These are phyloP conservation scores for Blastobotrys elegans DNA, from an alignment of 1,139 yeast species.

Conservation along the genomic window DNA sequence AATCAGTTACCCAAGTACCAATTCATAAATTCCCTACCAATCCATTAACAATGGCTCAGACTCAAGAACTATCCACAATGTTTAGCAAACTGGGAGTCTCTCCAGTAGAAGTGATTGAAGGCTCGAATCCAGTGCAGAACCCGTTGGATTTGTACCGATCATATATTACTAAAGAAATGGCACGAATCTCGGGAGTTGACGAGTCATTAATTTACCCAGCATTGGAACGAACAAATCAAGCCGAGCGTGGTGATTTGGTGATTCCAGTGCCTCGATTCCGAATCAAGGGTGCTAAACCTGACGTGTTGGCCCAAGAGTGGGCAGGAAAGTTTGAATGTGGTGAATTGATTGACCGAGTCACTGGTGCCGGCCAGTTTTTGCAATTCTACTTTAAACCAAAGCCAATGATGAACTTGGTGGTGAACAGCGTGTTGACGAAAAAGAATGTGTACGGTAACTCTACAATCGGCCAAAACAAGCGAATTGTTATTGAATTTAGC, in stretches of 20 bases:
- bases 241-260: constrained; percentile 89
- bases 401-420: constrained; percentile 60
- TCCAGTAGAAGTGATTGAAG: constrained; percentile 33
- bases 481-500: constrained; percentile 78
- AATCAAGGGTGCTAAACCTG: constrained; percentile 79
- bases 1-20: constrained; percentile 1
- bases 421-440: constrained; percentile 65
- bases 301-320: constrained; percentile 75
- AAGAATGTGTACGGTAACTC: constrained; percentile 62
- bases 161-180: constrained; percentile 75
- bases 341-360: constrained; percentile 61
- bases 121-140: constrained; percentile 66
- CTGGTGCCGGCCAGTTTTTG: constrained; percentile 84
- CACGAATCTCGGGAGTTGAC: constrained; percentile 68
- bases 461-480: constrained; percentile 72
- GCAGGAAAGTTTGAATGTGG: constrained; percentile 50
- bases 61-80: constrained; percentile 25
- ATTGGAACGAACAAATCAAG: constrained; percentile 77
- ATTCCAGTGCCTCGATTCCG: constrained; percentile 92
- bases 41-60: constrained; percentile 30
- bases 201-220: constrained; percentile 70
- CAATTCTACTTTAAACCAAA: constrained; percentile 78
- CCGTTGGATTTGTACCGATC: constrained; percentile 82
- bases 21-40: constrained; percentile 12
- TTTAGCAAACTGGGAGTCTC: constrained; percentile 32